Conservation (phyloP, 2,329 filamentous ascomycete genomes). For the Didymosphaeria variabile region DNA sequence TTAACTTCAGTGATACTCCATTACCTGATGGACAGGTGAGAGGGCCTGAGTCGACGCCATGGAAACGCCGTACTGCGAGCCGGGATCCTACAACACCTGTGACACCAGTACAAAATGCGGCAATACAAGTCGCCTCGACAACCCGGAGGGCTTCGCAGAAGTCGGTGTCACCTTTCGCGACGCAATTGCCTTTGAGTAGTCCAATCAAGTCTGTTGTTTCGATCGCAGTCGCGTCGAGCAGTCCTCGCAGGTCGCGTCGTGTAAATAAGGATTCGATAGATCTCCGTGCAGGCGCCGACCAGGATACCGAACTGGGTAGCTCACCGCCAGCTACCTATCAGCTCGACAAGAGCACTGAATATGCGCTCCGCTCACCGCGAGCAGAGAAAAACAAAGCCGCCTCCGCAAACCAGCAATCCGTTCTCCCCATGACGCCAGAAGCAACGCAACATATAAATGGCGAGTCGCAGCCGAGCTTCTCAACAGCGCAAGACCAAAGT, state of each 20-base stretch:
- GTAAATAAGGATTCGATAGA: slow-evolving; percentile 25
- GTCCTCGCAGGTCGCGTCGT: slow-evolving; percentile 26
- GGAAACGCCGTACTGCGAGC: slow-evolving; percentile 17
- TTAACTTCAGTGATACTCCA: slow-evolving; percentile 23
- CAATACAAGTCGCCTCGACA: slow-evolving; percentile 7
- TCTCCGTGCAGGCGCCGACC: slow-evolving; percentile 14
- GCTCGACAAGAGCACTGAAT: slow-evolving; percentile 8
- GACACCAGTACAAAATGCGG: slow-evolving; percentile 12
- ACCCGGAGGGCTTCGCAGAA: slow-evolving; percentile 17
- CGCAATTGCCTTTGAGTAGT: slow-evolving; percentile 16
- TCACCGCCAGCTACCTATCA: slow-evolving; percentile 20
- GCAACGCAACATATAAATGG: slow-evolving; percentile 37
- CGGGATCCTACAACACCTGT: slow-evolving; percentile 15
- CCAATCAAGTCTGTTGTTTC: slow-evolving; percentile 14
- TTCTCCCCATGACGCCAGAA: slow-evolving; percentile 36
- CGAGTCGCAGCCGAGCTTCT: slow-evolving; percentile 31
- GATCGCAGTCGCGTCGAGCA: slow-evolving; percentile 12
- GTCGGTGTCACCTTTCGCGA: slow-evolving; percentile 1
- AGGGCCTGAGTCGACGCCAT: not conserved
- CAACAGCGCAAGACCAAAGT: slow-evolving; percentile 23
- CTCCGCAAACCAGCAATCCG: slow-evolving; percentile 23
- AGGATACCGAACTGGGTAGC: slow-evolving; percentile 21
- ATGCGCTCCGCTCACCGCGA: slow-evolving; percentile 24
- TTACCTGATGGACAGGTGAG: slow-evolving; percentile 9
- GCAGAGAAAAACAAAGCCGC: not conserved